These are phyloP conservation scores for Mycena sp. DNA, from an alignment of 1,284 basidiomycete species.

Conservation along the genomic window DNA sequence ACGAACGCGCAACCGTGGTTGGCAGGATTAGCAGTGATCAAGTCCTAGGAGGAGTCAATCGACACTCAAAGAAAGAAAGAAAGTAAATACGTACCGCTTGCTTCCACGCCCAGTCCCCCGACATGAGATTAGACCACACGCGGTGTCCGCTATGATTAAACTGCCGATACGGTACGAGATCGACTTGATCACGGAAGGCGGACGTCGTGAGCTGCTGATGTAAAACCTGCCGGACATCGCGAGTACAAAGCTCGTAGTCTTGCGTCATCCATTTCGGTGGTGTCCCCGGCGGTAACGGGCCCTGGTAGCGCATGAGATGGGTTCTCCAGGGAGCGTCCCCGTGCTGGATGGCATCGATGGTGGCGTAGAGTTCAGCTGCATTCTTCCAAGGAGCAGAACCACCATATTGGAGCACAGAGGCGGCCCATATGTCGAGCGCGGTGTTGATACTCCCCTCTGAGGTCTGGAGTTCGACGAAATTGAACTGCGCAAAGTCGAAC, in stretches of 20 bases:
- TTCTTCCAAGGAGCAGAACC: neutral
- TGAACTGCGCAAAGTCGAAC: constrained; percentile 11
- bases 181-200: constrained; percentile 37
- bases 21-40: constrained; percentile 12
- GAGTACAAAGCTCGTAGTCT: constrained; percentile 47
- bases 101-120: constrained; percentile 45
- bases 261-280: constrained; percentile 44
- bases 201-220: constrained; percentile 41
- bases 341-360: neutral
- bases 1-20: constrained; percentile 27
- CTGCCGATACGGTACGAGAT: constrained; percentile 39
- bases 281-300: neutral
- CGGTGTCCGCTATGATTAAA: constrained; percentile 23
- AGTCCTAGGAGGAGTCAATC: constrained; percentile 16
- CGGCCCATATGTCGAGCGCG: constrained; percentile 14
- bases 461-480: constrained; percentile 8
- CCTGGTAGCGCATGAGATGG: neutral
- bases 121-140: constrained; percentile 44
- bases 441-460: neutral
- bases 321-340: neutral
- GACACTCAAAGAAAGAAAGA: neutral
- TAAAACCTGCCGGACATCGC: constrained; percentile 3
- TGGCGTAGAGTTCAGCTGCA: constrained; percentile 1
- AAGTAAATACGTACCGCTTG: constrained; percentile 32
- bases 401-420: neutral